Evolutionary conservation across 805 yeast species (phyloP), one percentile per base, ranked within the genome.

Genomic region (Candida palmyrensis): DNA sequence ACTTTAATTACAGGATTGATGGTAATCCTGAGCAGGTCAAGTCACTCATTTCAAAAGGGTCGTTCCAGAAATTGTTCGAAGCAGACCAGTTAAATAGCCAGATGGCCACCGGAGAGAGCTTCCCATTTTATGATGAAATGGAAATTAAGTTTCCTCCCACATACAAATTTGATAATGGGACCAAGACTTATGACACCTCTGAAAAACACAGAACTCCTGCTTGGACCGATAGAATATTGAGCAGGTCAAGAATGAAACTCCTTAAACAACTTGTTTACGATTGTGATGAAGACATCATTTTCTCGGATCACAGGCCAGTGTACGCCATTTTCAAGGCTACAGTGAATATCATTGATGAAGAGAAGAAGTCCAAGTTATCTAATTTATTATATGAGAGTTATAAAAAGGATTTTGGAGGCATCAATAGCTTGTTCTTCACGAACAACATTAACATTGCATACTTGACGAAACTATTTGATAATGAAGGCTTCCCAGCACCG

Each of bases 181-280:
- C 95, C 0, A 75, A 73, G 29, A 59, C 51, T 2, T 92, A 89
- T 53, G 99, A 92, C 54, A 74, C 95, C 0, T 80, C 94, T 25
- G 97, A 90, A 48, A 92, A 92, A 57, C 80, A 79, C 56, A 74
- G 99, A 41, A 79, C 85, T 9, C 99, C 98, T 1, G 94, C 98
- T 0, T 92, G 98, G 97, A 90, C 97, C 0, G 98, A 90, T 56
- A 68, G 98, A 49, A 81, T 86, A 24, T 57, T 89, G 30, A 79
- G 77, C 48, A 46, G 65, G 35, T 59, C 71, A 3, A 64, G 82
- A 17, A 79, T 83, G 11, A 69, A 72, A 22, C 65, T 71, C 8
- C 53, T 89, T 36, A 66, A 61, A 28, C 90, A 83, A 40, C 41
- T 70, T 1, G 57, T 62, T 6, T 92, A 90, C 53, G 70, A 75